phyloP scores from a whole-genome alignment of 139 green algal genomes.

The Dunaliella sp. region DNA sequence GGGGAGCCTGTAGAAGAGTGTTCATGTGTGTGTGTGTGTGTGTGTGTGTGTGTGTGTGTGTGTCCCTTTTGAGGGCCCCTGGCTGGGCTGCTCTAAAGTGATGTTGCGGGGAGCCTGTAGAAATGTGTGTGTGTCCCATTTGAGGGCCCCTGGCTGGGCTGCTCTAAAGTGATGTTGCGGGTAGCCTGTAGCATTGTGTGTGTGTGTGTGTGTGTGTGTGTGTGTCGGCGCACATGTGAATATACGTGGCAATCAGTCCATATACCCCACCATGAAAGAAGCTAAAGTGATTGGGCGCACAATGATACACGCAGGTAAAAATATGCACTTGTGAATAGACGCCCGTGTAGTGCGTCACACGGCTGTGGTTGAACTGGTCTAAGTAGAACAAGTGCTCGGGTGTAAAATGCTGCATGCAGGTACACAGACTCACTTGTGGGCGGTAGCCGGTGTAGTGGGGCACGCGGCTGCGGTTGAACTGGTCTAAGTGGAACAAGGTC shows the following conservation, averaged over 20 bases:
- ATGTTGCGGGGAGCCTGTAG: slow-evolving; percentile 13
- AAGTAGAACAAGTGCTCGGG: slow-evolving; percentile 47
- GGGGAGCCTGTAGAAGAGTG: slow-evolving; percentile 3
- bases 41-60: no score
- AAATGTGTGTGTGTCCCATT: no score
- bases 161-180: slow-evolving; percentile 8
- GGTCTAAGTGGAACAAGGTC: slow-evolving; percentile 50
- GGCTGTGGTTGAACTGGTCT: slow-evolving; percentile 36
- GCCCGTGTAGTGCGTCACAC: slow-evolving; percentile 54
- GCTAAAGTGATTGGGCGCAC: no score
- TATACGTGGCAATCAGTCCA: no score
- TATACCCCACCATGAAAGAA: no score
- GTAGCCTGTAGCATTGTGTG: slow-evolving; percentile 5
- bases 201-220: no score
- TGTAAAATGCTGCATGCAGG: no score
- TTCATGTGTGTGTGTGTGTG: no score
- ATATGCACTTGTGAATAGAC: slow-evolving; percentile 25
- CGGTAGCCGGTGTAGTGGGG: slow-evolving; percentile 55
- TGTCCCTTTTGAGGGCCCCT: slow-evolving; percentile 40
- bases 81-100: slow-evolving; percentile 14
- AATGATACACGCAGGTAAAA: no score
- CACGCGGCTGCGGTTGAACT: slow-evolving; percentile 33
- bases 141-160: slow-evolving; percentile 35
- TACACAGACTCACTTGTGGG: slow-evolving; percentile 1
- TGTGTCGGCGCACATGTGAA: no score